Evolutionary conservation across 2,329 filamentous ascomycete species (phyloP), one percentile per base, ranked within the genome.

Genomic region (Colletotrichum paranaense): DNA sequence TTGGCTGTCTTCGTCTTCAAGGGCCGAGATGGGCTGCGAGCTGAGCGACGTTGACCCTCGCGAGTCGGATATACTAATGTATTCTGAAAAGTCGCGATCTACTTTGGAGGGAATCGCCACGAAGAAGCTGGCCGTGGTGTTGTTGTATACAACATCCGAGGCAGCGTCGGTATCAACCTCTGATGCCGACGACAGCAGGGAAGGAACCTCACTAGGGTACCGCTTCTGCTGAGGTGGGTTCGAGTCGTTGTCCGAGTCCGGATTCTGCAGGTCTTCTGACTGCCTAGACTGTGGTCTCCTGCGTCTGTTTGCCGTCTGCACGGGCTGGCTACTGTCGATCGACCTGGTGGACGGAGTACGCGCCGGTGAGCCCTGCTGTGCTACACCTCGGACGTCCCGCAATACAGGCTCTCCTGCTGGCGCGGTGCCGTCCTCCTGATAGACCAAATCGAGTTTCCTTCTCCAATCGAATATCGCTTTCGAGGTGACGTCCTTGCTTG

Each of bases 11-110:
- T 80, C 76, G 49, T 80, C 79, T 59, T 84, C 83, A 26, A 81
- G 81, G 57, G 82, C 80, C 5, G 80, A 79, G 9, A 85, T 26
- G 16, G 80, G 75, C 53, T 82, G 81, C 3, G 81, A 79, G 2
- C 78, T 76, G 26, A 78, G 75, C 11, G 75, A 78, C 38, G 79
- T 81, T 30, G 74, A 76, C 57, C 81, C 80, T 2, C 71, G 72
- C 19, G 74, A 80, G 78, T 49, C 78, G 76, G 76, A 71, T 26
- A 82, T 75, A 62, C 82, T 84, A 12, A 79, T 75, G 63, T 82
- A 85, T 22, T 84, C 83, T 5, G 80, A 72, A 4, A 78, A 72
- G 57, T 86, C 80, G 59, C 85, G 78, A n/a, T 78, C 74, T 16
- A 78, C 46, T 5, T 77, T 72, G 53, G 81, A 81, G 6, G 73